Evolutionary conservation across 768 basidiomycete species (phyloP).

Genomic region (Boletus tomentosulus): DNA sequence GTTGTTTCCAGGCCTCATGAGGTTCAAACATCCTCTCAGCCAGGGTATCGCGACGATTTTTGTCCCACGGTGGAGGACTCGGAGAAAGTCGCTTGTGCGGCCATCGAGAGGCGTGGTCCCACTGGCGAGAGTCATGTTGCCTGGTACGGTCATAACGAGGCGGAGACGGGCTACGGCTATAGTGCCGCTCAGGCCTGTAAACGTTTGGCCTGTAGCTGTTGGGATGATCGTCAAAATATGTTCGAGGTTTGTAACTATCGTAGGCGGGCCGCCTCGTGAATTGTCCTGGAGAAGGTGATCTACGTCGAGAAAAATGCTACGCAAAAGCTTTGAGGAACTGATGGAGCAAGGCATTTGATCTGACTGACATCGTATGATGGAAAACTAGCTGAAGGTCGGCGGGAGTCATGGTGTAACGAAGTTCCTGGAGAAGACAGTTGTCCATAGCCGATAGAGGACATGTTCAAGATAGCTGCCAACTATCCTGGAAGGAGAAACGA

Average conservation of each 20-base stretch:
- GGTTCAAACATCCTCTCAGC: conserved; percentile 66
- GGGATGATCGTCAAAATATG: conserved; percentile 38
- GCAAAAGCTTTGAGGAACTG: conserved; percentile 19
- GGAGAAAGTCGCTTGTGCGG: conserved; percentile 40
- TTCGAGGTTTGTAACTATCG: conserved; percentile 49
- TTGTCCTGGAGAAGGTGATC: conserved; percentile 47
- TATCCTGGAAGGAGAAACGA: conserved; percentile 4
- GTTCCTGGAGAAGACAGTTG: conserved; percentile 24
- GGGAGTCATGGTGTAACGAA: conserved; percentile 24
- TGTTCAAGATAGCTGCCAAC: conserved; percentile 8
- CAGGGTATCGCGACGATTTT: conserved; percentile 35
- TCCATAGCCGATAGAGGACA: conserved; percentile 28
- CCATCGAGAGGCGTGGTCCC: conserved; percentile 46
- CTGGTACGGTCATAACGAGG: conserved; percentile 44
- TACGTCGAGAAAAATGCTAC: conserved; percentile 35
- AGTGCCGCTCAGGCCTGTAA: conserved; percentile 34
- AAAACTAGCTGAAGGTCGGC: conserved; percentile 24
- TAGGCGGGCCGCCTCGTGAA: conserved; percentile 43
- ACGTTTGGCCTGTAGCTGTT: conserved; percentile 41
- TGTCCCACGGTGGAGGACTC: conserved; percentile 32
- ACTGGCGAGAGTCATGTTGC: conserved; percentile 39
- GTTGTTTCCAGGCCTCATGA: conserved; percentile 66
- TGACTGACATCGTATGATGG: conserved; percentile 32
- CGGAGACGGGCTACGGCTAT: conserved; percentile 50
- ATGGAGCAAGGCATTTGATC: conserved; percentile 15